These are phyloP conservation scores for Takashimella tepidaria DNA, from an alignment of 1,284 basidiomycete genomes.

Conservation along the genomic window DNA sequence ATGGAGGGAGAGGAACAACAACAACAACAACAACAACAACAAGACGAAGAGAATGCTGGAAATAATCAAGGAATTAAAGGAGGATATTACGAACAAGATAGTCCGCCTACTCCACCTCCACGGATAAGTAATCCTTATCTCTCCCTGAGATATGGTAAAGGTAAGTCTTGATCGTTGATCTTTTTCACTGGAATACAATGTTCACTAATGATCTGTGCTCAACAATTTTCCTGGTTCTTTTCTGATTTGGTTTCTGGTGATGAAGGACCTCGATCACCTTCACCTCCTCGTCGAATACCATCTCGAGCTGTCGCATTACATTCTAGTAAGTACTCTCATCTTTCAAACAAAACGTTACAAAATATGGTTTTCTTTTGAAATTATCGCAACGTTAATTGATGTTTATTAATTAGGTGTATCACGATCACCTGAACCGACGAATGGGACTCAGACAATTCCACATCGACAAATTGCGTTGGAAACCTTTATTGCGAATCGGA, in stretches of 20 bases:
- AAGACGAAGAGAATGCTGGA: no score
- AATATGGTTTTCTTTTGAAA: no score
- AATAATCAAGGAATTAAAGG: no score
- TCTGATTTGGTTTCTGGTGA: neutral
- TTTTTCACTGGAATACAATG: no score
- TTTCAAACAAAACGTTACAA: no score
- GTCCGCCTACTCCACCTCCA: conserved; percentile 39
- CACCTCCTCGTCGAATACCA: conserved; percentile 11
- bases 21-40: no score
- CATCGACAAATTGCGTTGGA: conserved; percentile 19
- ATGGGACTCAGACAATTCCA: neutral
- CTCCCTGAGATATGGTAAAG: neutral
- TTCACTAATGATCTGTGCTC: no score
- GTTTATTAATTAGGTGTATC: conserved; percentile 19
- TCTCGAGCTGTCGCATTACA: conserved; percentile 22
- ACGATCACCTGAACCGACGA: conserved; percentile 1
- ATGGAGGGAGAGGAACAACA: conserved; percentile 1
- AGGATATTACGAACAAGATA: conserved; percentile 18
- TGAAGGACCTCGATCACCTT: neutral
- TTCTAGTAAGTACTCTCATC: conserved; percentile 6
- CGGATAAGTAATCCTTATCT: conserved; percentile 35
- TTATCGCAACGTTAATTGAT: no score
- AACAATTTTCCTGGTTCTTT: no score
- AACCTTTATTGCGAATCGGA: conserved; percentile 23
- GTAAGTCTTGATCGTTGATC: no score